phyloP scores from a whole-genome alignment of 2,329 filamentous ascomycete species.

The Verticillium nonalfalfae region DNA sequence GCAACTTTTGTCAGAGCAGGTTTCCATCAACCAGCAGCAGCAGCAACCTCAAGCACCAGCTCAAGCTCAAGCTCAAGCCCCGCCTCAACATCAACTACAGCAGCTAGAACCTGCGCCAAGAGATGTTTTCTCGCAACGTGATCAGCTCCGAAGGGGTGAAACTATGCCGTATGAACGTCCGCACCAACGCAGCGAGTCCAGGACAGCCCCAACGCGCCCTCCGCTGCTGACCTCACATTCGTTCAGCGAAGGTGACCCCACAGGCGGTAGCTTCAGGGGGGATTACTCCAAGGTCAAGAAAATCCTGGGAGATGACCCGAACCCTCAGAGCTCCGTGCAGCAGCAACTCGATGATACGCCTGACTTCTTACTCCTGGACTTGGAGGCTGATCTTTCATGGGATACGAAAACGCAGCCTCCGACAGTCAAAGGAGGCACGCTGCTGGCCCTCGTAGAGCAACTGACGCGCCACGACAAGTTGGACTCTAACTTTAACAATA shows the following conservation, averaged over 20 bases:
- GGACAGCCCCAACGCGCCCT: conserved; percentile 34
- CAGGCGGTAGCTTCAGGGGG: conserved; percentile 46
- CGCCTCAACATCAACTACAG: conserved; percentile 4
- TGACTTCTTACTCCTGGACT: conserved; percentile 77
- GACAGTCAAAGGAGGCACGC: conserved; percentile 79
- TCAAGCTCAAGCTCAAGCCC: neutral
- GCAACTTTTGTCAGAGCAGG: conserved; percentile 78
- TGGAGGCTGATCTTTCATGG: conserved; percentile 84
- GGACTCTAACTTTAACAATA: conserved; percentile 94
- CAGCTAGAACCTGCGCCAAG: conserved; percentile 29
- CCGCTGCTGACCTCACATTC: conserved; percentile 52
- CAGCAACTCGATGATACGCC: conserved; percentile 67
- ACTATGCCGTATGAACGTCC: conserved; percentile 48
- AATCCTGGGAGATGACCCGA: conserved; percentile 59
- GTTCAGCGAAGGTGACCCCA: conserved; percentile 54
- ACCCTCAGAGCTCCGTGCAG: conserved; percentile 35
- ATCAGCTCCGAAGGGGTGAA: conserved; percentile 50
- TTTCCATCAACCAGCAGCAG: conserved; percentile 51
- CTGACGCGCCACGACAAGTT: conserved; percentile 93
- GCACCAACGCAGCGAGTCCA: conserved; percentile 53
- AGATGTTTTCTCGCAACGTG: conserved; percentile 40
- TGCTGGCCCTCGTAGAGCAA: conserved; percentile 87
- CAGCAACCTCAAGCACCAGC: conserved; percentile 7
- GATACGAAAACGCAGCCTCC: conserved; percentile 73
- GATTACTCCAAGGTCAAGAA: conserved; percentile 60